These are phyloP conservation scores for Wallemia ichthyophaga DNA, from an alignment of 1,284 basidiomycete species.

Conservation along the genomic window DNA sequence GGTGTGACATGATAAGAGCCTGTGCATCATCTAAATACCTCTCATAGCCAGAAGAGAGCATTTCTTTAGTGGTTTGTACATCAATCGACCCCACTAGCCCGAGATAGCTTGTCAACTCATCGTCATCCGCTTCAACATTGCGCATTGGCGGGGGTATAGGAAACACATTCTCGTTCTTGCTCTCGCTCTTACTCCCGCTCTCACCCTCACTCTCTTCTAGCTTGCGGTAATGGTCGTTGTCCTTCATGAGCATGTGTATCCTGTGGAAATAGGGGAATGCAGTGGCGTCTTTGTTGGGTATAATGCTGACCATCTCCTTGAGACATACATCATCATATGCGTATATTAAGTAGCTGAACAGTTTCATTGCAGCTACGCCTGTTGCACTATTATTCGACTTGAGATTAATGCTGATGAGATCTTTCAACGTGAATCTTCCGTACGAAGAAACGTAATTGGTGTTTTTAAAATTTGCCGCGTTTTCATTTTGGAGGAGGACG, in stretches of 20 bases:
- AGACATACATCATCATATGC: conserved; percentile 36
- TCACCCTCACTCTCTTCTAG: too few species aligned
- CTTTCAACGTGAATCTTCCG: conserved; percentile 64
- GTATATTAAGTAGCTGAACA: conserved; percentile 40
- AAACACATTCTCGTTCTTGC: not conserved
- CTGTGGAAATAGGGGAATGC: conserved; percentile 29
- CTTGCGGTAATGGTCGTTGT: not conserved
- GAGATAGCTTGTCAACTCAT: conserved; percentile 33
- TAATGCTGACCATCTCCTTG: conserved; percentile 33
- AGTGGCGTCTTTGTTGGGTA: conserved; percentile 37
- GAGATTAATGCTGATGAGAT: conserved; percentile 49
- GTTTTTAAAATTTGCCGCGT: conserved; percentile 30
- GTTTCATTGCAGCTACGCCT: conserved; percentile 39
- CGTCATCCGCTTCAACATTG: conserved; percentile 9
- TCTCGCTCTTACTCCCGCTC: not conserved
- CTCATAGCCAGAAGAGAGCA: conserved; percentile 57
- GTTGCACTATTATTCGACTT: conserved; percentile 32
- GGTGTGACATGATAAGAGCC: conserved; percentile 31
- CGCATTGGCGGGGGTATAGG: conserved; percentile 5
- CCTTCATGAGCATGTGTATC: not conserved
- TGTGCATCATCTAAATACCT: conserved; percentile 57
- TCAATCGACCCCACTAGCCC: conserved; percentile 48
- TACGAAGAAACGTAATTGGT: conserved; percentile 56
- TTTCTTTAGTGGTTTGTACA: conserved; percentile 34
- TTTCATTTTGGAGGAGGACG: conserved; percentile 40